Conservation (phyloP, 192 early-diverging fungal genomes). For the Coemansia sp. region DNA sequence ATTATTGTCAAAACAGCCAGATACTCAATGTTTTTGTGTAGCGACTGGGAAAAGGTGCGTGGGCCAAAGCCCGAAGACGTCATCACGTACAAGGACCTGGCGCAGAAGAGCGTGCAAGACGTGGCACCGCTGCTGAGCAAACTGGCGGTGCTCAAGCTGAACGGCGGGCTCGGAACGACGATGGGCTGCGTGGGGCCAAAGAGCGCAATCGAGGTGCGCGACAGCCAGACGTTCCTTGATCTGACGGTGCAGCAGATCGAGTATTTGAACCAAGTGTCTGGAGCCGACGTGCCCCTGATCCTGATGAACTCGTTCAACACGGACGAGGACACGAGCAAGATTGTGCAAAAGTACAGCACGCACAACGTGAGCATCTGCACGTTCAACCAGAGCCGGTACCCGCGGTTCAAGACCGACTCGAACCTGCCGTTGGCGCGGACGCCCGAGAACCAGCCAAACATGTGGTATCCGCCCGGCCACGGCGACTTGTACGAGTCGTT, state of each 20-base stretch:
- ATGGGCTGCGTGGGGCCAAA: conserved; percentile 99
- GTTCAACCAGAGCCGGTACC: conserved; percentile 96
- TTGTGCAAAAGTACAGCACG: conserved; percentile 95
- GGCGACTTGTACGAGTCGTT: conserved; percentile 97
- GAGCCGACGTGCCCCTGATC: conserved; percentile 93
- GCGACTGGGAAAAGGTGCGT: conserved; percentile 93
- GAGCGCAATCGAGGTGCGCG: conserved; percentile 96
- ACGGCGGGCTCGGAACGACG: conserved; percentile 98
- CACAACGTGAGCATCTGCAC: conserved; percentile 93
- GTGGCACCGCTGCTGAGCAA: conserved; percentile 72
- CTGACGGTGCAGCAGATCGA: conserved; percentile 98
- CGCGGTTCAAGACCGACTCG: conserved; percentile 90
- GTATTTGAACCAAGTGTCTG: conserved; percentile 87
- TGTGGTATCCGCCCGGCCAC: conserved; percentile 94
- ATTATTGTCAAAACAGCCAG: too few species aligned
- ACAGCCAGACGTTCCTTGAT: conserved; percentile 98
- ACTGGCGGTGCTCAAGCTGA: conserved; percentile 98
- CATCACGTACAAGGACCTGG: conserved; percentile 75
- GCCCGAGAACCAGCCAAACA: conserved; percentile 60
- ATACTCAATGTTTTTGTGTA: conserved; percentile 25
- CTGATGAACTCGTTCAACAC: conserved; percentile 99
- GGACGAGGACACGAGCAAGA: conserved; percentile 93
- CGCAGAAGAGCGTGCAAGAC: conserved; percentile 38
- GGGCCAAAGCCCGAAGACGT: conserved; percentile 89
- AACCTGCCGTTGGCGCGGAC: conserved; percentile 77